Base-by-base conservation (phyloP, 129 eudicot genomes). In the Tagetes erecta region DNA sequence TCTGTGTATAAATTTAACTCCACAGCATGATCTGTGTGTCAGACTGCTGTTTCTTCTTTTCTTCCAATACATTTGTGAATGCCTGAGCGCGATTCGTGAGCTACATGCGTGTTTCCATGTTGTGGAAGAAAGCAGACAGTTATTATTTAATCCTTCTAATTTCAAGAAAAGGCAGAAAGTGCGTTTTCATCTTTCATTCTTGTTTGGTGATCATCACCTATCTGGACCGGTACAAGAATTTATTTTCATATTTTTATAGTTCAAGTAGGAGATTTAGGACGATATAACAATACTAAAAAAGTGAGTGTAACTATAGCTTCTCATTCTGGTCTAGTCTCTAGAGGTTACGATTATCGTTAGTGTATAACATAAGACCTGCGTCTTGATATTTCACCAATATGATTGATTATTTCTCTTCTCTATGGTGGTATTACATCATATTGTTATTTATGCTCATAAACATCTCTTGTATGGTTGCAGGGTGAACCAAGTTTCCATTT, bases 401-500 rank as follows among this genome's bases (percentile, higher is more conserved):
- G n/a, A n/a, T n/a, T 65, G 49, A 40, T 6, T 67, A 67, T 67
- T 42, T 41, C n/a, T 46, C 51, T 67, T 67, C 67, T 33, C 41
- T 60, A 33, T 11, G 67, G 67, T 11, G 42, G 67, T 11, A 33
- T 14, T 67, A 41, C 13, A 36, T 10, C 4, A 1, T 42, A 8
- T n/a, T n/a, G n/a, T 44, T 67, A 14, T 41, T 67, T 67, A 41
- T 41, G 49, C 50, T 6, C 47, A 46, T 13, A 20, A 0, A 68
- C 35, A 10, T 68, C 6, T 47, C 34, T 12, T 68, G 73, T n/a
- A 51, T 51, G 58, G 8, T 8, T 76, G 75, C 80, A 76, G 75
- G 67, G 75, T 11, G 83, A 83, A 68, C 83, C 83, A 5, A 72
- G 82, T 31, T 83, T 83, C 45, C 86, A 83, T 60, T 75, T 79